Base-by-base conservation (phyloP, 2,329 filamentous ascomycete species). In the Sporothrix luriei region DNA sequence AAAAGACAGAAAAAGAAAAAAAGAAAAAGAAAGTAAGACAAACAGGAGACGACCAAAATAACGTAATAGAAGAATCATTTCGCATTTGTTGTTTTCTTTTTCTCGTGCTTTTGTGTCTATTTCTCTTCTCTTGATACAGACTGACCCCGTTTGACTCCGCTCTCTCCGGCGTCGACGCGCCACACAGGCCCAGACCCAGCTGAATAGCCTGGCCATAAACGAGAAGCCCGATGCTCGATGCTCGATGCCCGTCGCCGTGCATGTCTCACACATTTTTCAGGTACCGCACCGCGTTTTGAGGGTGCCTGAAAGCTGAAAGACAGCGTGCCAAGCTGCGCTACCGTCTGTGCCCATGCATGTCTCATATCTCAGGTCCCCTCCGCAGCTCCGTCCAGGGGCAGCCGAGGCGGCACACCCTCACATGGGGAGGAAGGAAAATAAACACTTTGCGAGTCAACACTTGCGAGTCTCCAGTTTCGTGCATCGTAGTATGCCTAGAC, bases 231-330 rank as follows among this genome's bases (percentile, higher is more conserved):
- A 52, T 5, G 16, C 52, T 38, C 52, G 52, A 57, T 57, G 26
- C 29, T 24, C 13, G 19, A 33, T n/a, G 13, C 52, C 26, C 52
- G 3, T 55, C 26, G 46, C 6, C 46, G n/a, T 59, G 33, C 29
- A 59, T 59, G 55, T 61, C 55, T 61, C 33, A 61, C 55, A 43
- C 57, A 26, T 14, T 26, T 62, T 26, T 46, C 57, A 62, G 57
- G 38, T 46, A 62, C 54, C 10, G 54, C 33, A 33, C 33, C 33
- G 6, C 7, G 33, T 33, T 33, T 4, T 7, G 33, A 33, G 33
- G 33, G 33, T 7, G 33, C 33, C 33, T 33, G 33, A 33, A 7
- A 33, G 33, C 33, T 33, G 33, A 33, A 33, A 33, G 6, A 6
- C 29, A 33, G 6, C 33, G n/a, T 33, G 33, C 33, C 4, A 33